A percentile compares a stretch with the other conserved stretches of the same genome.
Evolutionary conservation across 345 rosid species (phyloP).

Genomic region (Salix dunnii): DNA sequence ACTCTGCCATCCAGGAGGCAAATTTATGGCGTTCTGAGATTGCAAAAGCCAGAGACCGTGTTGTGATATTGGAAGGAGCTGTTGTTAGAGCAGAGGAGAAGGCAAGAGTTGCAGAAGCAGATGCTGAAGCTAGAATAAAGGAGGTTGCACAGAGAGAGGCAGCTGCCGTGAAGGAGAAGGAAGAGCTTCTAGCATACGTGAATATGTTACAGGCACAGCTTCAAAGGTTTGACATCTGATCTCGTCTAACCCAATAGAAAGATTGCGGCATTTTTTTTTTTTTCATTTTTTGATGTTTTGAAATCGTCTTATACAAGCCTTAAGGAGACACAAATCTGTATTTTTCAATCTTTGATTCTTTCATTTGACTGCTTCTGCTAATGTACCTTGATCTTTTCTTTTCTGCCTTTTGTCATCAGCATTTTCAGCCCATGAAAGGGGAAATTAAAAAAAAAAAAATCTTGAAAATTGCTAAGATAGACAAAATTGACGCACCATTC

Average conservation of each 20-base stretch:
- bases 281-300: not conserved
- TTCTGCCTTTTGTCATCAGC: not conserved
- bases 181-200: slow-evolving; percentile 86
- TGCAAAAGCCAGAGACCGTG: slow-evolving; percentile 93
- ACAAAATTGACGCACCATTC: not conserved
- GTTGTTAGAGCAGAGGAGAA: slow-evolving; percentile 90
- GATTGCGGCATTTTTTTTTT: not conserved
- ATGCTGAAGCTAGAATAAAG: slow-evolving; percentile 69
- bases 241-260: not conserved
- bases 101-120: slow-evolving; percentile 75
- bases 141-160: slow-evolving; percentile 76
- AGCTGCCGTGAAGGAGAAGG: slow-evolving; percentile 67
- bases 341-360: not conserved
- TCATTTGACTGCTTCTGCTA: not conserved
- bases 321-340: not conserved
- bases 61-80: slow-evolving; percentile 85
- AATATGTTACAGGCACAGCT: slow-evolving; percentile 76
- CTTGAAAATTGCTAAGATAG: not conserved
- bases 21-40: slow-evolving; percentile 97
- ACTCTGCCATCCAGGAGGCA: slow-evolving; percentile 81
- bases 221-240: slow-evolving; percentile 60
- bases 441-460: not conserved
- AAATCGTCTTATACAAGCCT: not conserved
- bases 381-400: not conserved
- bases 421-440: not conserved